Base-by-base conservation (phyloP, 768 basidiomycete species). In the Russula sp. region DNA sequence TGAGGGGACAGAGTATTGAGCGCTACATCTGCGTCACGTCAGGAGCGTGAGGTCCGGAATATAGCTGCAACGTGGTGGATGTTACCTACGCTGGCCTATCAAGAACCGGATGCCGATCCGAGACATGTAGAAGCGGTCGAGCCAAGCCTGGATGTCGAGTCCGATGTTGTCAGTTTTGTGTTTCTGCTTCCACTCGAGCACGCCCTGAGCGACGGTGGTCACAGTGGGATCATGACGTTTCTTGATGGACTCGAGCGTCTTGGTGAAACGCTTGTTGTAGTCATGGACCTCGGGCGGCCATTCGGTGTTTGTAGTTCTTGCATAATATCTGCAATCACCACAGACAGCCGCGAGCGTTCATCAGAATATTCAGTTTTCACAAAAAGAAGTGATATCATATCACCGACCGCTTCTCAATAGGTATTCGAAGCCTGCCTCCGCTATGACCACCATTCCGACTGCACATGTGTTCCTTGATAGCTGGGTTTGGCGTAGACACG, bases 101-200 rank as follows among this genome's bases (percentile, higher is more conserved):
- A 99, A 75, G 70, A 98, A 98, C 0, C 97, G 90, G 66, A 99
- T 98, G 0, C 92, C 93, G 50, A 94, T 96, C 32, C 97, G 86
- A 34, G 85, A 88, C 84, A 99, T 84, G 73, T 99, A 98, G 75
- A 98, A 99, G 43, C 97, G 81, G 73, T 98, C 97, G 66, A 99
- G 75, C 91, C 95, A 98, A 29, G 87, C 85, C 73, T 98, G 96
- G 55, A 99, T 89, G 67, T 94, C 92, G 41, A 87, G 77, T 16
- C 89, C 90, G 52, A 93, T 92, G 52, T 83, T 79, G 38, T 77
- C 81, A 14, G 83, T 80, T 49, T 87, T 84, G 70, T 83, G 83
- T 60, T 76, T 79, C 38, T 84, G 80, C 71, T 98, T 98, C 94
- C 94, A 98, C 72, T 99, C 96, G 61, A 98, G 78, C 5, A 99